These are phyloP conservation scores for Musa balbisiana DNA, from an alignment of 202 grass and related monocot species.

Conservation along the genomic window DNA sequence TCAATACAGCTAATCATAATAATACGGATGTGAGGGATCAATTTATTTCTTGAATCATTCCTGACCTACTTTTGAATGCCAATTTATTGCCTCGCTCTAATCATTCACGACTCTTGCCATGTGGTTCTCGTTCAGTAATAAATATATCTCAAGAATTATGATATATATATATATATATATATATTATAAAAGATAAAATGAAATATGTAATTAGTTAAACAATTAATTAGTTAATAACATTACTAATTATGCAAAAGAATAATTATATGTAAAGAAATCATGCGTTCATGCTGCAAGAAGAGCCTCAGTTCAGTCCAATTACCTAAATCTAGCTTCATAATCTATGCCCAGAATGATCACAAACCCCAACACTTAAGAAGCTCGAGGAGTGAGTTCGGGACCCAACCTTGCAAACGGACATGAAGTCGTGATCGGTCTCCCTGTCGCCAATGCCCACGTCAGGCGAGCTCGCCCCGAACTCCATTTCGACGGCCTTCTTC, in stretches of 20 bases:
- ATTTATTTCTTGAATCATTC: neutral
- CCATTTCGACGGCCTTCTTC: conserved; percentile 14
- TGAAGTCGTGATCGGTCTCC: conserved; percentile 13
- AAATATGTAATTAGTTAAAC: too few relatives aligned
- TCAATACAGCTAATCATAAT: neutral
- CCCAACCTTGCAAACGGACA: conserved; percentile 14
- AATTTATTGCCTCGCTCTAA: neutral
- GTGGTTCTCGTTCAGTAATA: too few relatives aligned
- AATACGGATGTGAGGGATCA: neutral
- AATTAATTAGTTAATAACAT: too few relatives aligned
- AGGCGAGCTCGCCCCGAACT: neutral
- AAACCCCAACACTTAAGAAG: too few relatives aligned
- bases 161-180: too few relatives aligned
- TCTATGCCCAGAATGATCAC: neutral
- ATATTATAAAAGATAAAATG: too few relatives aligned
- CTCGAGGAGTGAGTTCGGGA: neutral
- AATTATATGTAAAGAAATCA: too few relatives aligned
- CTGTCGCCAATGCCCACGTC: conserved; percentile 12
- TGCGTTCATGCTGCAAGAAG: too few relatives aligned
- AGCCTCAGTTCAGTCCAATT: neutral
- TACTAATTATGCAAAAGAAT: too few relatives aligned
- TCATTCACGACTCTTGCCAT: too few relatives aligned
- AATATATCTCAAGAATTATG: too few relatives aligned
- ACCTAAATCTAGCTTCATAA: neutral
- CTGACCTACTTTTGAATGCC: neutral